Evolutionary conservation across 352 stramenopile species (phyloP).

Genomic region (Globisporangium acanthophoron): DNA sequence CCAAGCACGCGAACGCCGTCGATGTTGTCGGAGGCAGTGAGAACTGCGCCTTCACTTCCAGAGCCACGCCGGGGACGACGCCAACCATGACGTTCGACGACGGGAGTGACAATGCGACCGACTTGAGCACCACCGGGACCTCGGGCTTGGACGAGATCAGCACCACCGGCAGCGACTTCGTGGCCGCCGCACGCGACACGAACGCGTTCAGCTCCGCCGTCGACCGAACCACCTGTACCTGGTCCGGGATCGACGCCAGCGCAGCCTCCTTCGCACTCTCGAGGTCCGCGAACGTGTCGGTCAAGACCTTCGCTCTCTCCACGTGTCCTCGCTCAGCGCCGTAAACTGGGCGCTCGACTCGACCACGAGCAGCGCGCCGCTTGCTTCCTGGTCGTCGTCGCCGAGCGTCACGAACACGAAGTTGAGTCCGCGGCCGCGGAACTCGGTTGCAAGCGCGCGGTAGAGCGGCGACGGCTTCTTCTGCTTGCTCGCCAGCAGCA

Average conservation of each 20-base stretch:
- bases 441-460: constrained; percentile 54
- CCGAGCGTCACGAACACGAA: constrained; percentile 54
- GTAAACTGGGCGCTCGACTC: constrained; percentile 27
- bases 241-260: constrained; percentile 45
- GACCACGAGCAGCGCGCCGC: constrained; percentile 45
- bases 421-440: constrained; percentile 30
- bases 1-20: constrained; percentile 38
- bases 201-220: constrained; percentile 54
- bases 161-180: constrained; percentile 46
- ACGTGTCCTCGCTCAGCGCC: constrained; percentile 24
- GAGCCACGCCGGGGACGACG: constrained; percentile 45
- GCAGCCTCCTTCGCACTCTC: constrained; percentile 39
- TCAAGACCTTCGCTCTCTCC: constrained; percentile 31
- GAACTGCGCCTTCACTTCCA: constrained; percentile 64
- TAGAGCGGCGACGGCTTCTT: constrained; percentile 52
- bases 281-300: constrained; percentile 35
- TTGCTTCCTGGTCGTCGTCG: too few species aligned
- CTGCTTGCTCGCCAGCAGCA: constrained; percentile 64
- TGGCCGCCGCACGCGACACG: constrained; percentile 27
- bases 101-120: constrained; percentile 53
- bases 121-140: constrained; percentile 51
- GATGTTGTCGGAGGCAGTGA: constrained; percentile 28
- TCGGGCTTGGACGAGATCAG: constrained; percentile 54
- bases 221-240: constrained; percentile 36
- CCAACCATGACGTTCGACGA: constrained; percentile 45